A percentile compares a stretch with the other conserved stretches of the same genome.
Conservation (phyloP, 768 basidiomycete species). For the Lentinula boryana region DNA sequence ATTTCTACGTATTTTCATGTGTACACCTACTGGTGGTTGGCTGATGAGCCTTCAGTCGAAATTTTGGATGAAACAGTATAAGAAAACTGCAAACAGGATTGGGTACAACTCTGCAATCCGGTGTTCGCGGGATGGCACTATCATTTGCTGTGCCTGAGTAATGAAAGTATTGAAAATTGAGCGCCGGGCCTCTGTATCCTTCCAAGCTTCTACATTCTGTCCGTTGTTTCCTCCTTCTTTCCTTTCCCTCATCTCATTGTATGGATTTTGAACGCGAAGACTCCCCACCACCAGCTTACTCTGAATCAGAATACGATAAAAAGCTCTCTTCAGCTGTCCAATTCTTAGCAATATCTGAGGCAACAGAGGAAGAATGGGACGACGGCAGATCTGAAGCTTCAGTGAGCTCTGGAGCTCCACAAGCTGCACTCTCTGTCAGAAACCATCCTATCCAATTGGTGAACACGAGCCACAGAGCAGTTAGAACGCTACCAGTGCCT, state of each 20-base stretch:
- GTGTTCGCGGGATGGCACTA: not conserved
- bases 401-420: not conserved
- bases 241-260: not conserved
- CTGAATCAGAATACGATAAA: not conserved
- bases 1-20: too few relatives aligned
- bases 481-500: not conserved
- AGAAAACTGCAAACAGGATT: not conserved
- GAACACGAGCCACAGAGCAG: not conserved
- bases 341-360: not conserved
- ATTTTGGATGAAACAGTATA: too few relatives aligned
- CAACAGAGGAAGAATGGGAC: not conserved
- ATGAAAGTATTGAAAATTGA: not conserved
- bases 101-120: not conserved
- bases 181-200: not conserved
- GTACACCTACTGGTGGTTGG: too few relatives aligned
- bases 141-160: not conserved
- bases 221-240: not conserved
- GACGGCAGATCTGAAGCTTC: not conserved
- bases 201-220: not conserved
- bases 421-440: not conserved
- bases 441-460: not conserved
- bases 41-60: too few relatives aligned
- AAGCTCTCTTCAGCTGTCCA: not conserved
- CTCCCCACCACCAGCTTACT: constrained; percentile 5
- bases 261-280: constrained; percentile 1